Evolutionary conservation across 1,284 basidiomycete genomes (phyloP).

Genomic region (Puccinia sorghi): DNA sequence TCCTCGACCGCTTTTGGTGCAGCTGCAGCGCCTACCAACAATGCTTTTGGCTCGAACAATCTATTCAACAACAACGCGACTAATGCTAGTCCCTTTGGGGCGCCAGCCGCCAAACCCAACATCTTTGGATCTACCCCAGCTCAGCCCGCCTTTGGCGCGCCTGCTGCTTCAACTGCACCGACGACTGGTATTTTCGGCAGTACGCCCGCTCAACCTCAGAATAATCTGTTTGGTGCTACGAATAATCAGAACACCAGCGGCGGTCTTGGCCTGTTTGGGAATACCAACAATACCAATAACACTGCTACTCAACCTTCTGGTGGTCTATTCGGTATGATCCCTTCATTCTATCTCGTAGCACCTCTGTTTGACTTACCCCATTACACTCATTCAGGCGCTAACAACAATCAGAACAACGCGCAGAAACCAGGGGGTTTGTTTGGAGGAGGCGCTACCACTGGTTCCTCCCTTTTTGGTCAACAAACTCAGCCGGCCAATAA

Average conservation of each 20-base stretch:
- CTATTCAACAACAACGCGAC: constrained; percentile 32
- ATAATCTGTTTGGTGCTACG: constrained; percentile 43
- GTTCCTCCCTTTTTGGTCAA: constrained; percentile 43
- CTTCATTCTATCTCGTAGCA: not conserved
- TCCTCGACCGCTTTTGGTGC: constrained; percentile 30
- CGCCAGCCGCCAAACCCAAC: constrained; percentile 41
- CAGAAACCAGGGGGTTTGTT: constrained; percentile 48
- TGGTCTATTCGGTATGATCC: constrained; percentile 40
- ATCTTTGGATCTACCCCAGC: constrained; percentile 38
- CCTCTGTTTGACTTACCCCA: not conserved
- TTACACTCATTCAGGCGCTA: constrained; percentile 5
- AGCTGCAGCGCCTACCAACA: constrained; percentile 32
- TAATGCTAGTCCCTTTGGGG: constrained; percentile 32
- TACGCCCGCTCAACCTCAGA: constrained; percentile 29
- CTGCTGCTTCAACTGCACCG: constrained; percentile 21
- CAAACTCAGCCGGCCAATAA: constrained; percentile 12
- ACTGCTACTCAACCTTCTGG: constrained; percentile 29
- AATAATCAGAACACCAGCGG: constrained; percentile 39
- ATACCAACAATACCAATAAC: constrained; percentile 12
- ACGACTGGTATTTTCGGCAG: constrained; percentile 25
- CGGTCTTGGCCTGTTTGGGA: constrained; percentile 25
- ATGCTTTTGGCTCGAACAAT: constrained; percentile 35
- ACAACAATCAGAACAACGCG: constrained; percentile 47
- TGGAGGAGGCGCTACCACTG: constrained; percentile 25
- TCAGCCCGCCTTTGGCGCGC: constrained; percentile 34